Percentiles rank a stretch among this genome's conserved stretches.
phyloP scores from a whole-genome alignment of 345 rosid species.

The Zanthoxylum bungeanum region DNA sequence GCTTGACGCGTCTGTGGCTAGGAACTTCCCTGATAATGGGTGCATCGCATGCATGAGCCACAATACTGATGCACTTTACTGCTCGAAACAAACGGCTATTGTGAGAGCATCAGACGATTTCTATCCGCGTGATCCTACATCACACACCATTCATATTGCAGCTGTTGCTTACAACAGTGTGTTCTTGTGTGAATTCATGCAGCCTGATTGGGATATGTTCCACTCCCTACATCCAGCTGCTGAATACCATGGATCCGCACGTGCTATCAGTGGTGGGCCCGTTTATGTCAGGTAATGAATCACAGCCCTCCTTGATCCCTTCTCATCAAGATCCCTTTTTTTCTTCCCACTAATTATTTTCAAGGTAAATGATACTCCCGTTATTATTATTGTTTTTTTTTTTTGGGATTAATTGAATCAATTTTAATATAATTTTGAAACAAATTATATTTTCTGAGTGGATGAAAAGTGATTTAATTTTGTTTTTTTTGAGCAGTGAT shows the following conservation, averaged over 20 bases:
- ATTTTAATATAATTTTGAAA: no score
- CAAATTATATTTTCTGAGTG: no score
- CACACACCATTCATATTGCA: constrained; percentile 91
- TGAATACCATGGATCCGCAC: constrained; percentile 90
- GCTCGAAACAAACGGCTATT: constrained; percentile 93
- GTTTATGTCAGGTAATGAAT: constrained; percentile 69
- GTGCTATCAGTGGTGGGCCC: constrained; percentile 94
- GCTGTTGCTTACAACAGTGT: constrained; percentile 85
- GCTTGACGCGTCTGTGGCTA: constrained; percentile 75
- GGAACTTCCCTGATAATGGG: constrained; percentile 83
- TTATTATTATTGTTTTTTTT: background rate
- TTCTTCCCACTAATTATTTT: no score
- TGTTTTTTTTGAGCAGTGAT: constrained; percentile 51
- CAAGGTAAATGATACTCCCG: no score
- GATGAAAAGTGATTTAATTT: no score
- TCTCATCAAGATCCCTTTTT: background rate
- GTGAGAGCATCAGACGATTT: constrained; percentile 96
- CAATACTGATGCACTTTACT: constrained; percentile 89
- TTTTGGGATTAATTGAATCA: no score
- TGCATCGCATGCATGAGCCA: constrained; percentile 98
- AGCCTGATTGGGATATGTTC: constrained; percentile 98
- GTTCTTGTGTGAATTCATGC: constrained; percentile 89
- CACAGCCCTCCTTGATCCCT: background rate
- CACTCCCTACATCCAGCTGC: constrained; percentile 90
- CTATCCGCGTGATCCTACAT: constrained; percentile 83